phyloP scores from a whole-genome alignment of 805 yeast genomes.

The Candida piceae region DNA sequence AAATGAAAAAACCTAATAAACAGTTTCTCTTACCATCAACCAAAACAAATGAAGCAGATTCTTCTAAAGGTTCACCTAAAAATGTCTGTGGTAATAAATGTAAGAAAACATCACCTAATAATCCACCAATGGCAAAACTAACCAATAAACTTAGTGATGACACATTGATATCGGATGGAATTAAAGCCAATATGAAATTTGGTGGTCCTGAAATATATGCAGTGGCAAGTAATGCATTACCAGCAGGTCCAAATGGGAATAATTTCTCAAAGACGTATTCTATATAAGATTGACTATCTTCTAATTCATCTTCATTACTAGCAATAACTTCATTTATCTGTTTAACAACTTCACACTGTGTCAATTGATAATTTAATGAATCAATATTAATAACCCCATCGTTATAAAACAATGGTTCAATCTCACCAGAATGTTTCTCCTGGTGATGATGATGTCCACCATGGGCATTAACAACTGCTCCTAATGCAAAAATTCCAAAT shows the following conservation, averaged over 20 bases:
- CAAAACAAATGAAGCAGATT: constrained; percentile 39
- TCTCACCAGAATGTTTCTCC: neutral
- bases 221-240: constrained; percentile 60
- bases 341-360: constrained; percentile 35
- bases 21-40: constrained; percentile 48
- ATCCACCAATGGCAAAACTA: constrained; percentile 71
- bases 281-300: no score
- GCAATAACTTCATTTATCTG: constrained; percentile 32
- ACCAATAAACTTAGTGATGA: constrained; percentile 49
- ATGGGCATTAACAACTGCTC: neutral
- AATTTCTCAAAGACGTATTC: constrained; percentile 36
- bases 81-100: constrained; percentile 70
- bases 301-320: no score
- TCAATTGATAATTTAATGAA: constrained; percentile 19
- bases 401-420: constrained; percentile 23
- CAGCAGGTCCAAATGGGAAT: constrained; percentile 53
- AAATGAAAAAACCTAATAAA: constrained; percentile 48
- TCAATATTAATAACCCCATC: constrained; percentile 42
- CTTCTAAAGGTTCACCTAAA: constrained; percentile 43
- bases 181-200: constrained; percentile 46
- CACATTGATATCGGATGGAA: constrained; percentile 54
- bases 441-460: neutral
- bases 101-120: constrained; percentile 68
- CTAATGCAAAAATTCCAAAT: no score
- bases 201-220: constrained; percentile 64